These are phyloP conservation scores for Halophytophthora batemanensis DNA, from an alignment of 352 stramenopile genomes.

Conservation along the genomic window DNA sequence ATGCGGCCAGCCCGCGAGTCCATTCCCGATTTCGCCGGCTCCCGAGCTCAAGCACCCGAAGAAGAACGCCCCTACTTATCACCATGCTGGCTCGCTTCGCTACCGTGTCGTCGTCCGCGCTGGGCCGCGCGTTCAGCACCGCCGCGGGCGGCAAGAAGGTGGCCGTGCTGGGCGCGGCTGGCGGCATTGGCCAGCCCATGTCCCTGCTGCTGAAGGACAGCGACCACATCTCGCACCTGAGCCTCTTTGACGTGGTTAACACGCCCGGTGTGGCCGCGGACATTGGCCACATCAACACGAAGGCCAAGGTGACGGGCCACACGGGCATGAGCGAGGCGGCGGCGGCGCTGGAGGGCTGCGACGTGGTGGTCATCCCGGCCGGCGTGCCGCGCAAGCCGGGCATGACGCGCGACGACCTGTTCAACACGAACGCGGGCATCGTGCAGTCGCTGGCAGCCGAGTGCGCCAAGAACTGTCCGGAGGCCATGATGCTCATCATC, in stretches of 20 bases:
- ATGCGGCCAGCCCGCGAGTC: too few relatives aligned
- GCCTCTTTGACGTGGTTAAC: constrained; percentile 98
- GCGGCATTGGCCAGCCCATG: constrained; percentile 98
- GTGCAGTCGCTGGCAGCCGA: constrained; percentile 94
- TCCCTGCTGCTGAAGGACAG: constrained; percentile 98
- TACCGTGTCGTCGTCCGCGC: constrained; percentile 10
- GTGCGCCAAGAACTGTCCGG: constrained; percentile 94
- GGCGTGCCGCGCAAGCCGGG: constrained; percentile 98
- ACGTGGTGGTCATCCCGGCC: constrained; percentile 98
- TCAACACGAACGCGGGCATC: constrained; percentile 96
- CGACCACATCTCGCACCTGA: constrained; percentile 94
- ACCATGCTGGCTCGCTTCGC: constrained; percentile 23
- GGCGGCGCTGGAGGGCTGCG: constrained; percentile 69
- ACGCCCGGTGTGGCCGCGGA: constrained; percentile 98
- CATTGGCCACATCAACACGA: constrained; percentile 92
- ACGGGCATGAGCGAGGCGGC: constrained; percentile 78
- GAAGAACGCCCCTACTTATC: not conserved
- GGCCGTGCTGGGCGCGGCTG: constrained; percentile 90
- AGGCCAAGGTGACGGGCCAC: constrained; percentile 68
- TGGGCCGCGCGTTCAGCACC: constrained; percentile 54
- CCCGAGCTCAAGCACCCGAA: constrained; percentile 6
- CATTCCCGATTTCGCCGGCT: constrained; percentile 21
- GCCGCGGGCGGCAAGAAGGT: constrained; percentile 72
- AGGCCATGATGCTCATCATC: constrained; percentile 97
- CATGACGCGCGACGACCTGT: constrained; percentile 96